phyloP scores from a whole-genome alignment of 306 rosid species.

The Abrus pulchellus region DNA sequence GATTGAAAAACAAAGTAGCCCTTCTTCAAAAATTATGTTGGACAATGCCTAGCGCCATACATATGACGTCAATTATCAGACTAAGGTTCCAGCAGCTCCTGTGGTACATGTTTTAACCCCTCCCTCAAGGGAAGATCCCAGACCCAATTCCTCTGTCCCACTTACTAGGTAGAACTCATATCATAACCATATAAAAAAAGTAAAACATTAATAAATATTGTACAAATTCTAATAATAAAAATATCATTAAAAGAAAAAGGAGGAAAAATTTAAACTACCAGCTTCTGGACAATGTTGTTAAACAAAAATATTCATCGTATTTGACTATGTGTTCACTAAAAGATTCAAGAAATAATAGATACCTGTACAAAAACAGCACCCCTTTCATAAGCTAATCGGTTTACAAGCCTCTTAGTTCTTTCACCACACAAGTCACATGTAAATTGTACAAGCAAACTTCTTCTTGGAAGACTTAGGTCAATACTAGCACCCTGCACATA shows the following conservation, averaged over 20 bases:
- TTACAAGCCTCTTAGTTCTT: slow-evolving; percentile 81
- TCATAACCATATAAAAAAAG: slow-evolving; percentile 9
- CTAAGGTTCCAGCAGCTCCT: slow-evolving; percentile 3
- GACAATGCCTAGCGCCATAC: not conserved
- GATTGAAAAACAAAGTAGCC: not conserved
- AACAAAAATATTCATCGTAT: slow-evolving; percentile 19
- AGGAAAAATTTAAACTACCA: not conserved
- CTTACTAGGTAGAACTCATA: not conserved
- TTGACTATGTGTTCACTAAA: not conserved
- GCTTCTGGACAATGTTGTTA: slow-evolving; percentile 30
- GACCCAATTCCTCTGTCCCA: slow-evolving; percentile 22
- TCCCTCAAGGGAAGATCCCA: not conserved
- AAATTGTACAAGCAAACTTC: slow-evolving; percentile 86
- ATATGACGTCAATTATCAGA: not conserved
- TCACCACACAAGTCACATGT: slow-evolving; percentile 80
- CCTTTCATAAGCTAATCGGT: slow-evolving; percentile 84
- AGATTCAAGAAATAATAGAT: slow-evolving; percentile 36
- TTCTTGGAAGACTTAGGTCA: slow-evolving; percentile 78
- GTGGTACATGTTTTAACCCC: not conserved
- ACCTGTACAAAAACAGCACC: slow-evolving; percentile 88
- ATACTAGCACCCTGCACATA: slow-evolving; percentile 66
- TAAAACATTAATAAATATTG: not conserved
- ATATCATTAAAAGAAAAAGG: not conserved
- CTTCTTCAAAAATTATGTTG: slow-evolving; percentile 1
- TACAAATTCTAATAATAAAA: not conserved